phyloP scores from a whole-genome alignment of 1,284 basidiomycete species.

The Porodaedalea pini region DNA sequence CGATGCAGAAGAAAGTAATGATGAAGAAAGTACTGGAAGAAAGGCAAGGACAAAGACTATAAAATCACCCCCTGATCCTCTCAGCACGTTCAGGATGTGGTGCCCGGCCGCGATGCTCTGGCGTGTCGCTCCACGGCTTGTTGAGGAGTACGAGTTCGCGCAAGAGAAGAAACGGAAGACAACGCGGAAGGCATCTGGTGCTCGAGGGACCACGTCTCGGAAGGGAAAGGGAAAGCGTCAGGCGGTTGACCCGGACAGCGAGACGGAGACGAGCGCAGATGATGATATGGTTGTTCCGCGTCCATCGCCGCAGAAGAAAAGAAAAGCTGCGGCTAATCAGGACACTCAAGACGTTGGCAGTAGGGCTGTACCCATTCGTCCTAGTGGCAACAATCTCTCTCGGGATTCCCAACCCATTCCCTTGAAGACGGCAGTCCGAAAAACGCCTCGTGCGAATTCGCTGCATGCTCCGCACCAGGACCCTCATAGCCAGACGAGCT shows the following conservation, averaged over 20 bases:
- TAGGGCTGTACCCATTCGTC: too few species aligned
- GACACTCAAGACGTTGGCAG: background rate
- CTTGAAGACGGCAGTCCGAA: too few species aligned
- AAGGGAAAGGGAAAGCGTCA: slow-evolving; percentile 10
- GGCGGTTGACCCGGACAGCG: background rate
- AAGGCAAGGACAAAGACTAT: slow-evolving; percentile 20
- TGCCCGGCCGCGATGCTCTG: slow-evolving; percentile 42
- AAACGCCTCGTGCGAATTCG: too few species aligned
- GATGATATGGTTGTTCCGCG: background rate
- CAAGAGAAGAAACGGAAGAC: slow-evolving; percentile 12
- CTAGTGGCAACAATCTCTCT: too few species aligned
- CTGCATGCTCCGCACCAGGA: background rate
- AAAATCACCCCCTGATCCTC: slow-evolving; percentile 32
- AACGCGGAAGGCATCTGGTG: background rate
- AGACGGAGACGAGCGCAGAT: background rate
- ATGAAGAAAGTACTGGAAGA: slow-evolving; percentile 8
- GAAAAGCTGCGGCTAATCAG: background rate
- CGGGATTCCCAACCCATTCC: too few species aligned
- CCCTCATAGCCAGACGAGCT: background rate
- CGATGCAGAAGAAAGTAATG: slow-evolving; percentile 9
- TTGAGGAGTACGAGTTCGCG: slow-evolving; percentile 25
- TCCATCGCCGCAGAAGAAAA: slow-evolving; percentile 6
- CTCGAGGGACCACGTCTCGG: background rate
- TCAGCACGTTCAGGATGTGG: slow-evolving; percentile 36
- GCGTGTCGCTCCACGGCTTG: slow-evolving; percentile 43